Evolutionary conservation across 1,139 yeast species (phyloP).

Genomic region (Blastobotrys apis): DNA sequence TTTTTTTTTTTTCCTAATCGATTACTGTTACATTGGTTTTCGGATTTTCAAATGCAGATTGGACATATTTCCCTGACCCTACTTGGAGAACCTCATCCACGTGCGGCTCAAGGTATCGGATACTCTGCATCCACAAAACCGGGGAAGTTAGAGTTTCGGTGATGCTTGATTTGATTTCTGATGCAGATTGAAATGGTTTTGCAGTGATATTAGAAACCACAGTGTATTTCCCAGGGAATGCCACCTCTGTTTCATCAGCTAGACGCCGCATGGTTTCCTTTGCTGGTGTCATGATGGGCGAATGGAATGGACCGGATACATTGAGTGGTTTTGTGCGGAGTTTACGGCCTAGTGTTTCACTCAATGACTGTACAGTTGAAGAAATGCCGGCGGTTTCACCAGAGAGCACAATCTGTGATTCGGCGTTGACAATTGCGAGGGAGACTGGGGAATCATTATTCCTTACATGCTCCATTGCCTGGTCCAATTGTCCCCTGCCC

Average conservation of each 20-base stretch:
- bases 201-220: conserved; percentile 37
- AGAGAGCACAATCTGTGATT: conserved; percentile 44
- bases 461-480: not conserved
- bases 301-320: conserved; percentile 56
- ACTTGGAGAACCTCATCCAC: conserved; percentile 7
- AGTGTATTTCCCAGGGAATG: conserved; percentile 27
- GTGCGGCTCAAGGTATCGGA: conserved; percentile 18
- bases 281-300: conserved; percentile 39
- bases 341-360: not conserved
- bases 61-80: conserved; percentile 14
- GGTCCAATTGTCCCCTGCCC: conserved; percentile 1
- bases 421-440: conserved; percentile 41
- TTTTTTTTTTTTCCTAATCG: too few species aligned
- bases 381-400: conserved; percentile 36
- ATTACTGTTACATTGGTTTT: not conserved
- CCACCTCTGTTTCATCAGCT: conserved; percentile 13
- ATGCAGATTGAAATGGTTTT: conserved; percentile 28
- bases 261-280: conserved; percentile 29
- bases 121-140: conserved; percentile 34
- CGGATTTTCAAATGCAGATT: conserved; percentile 3
- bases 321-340: conserved; percentile 35
- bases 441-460: not conserved
- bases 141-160: conserved; percentile 30
- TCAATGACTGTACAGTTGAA: not conserved
- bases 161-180: conserved; percentile 29